Percentiles rank a stretch among this genome's conserved stretches.
Conservation (phyloP, 768 basidiomycete genomes). For the Boletellus ananas region DNA sequence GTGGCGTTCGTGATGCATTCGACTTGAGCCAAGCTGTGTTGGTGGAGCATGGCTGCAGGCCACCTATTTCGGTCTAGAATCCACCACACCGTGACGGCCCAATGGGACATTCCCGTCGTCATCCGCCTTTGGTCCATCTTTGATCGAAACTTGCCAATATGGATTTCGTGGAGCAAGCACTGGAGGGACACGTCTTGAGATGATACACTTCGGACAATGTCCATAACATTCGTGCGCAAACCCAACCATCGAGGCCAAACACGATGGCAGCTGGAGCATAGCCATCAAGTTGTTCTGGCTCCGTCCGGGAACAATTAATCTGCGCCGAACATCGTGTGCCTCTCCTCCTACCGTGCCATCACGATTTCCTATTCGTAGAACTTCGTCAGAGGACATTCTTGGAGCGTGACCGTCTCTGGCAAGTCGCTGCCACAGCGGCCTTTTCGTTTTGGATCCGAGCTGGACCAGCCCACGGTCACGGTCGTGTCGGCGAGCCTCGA, state of each 20-base stretch:
- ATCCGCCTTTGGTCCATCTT: slow-evolving; percentile 79
- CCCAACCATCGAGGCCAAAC: neutral
- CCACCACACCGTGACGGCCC: slow-evolving; percentile 78
- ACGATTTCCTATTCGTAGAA: neutral
- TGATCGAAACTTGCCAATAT: slow-evolving; percentile 49
- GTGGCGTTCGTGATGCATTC: slow-evolving; percentile 70
- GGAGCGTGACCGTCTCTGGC: neutral
- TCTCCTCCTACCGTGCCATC: neutral
- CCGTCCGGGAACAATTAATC: neutral
- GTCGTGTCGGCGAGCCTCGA: too few species aligned
- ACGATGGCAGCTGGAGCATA: too few species aligned
- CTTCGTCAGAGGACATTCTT: neutral
- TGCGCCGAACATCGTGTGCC: neutral
- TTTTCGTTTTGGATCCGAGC: neutral
- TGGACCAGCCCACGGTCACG: too few species aligned
- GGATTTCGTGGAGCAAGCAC: too few species aligned
- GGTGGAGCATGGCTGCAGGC: slow-evolving; percentile 56
- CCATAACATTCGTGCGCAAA: neutral
- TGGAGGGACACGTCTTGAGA: neutral
- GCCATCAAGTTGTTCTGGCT: neutral
- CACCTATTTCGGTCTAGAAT: slow-evolving; percentile 72
- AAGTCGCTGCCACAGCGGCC: neutral
- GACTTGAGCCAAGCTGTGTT: slow-evolving; percentile 77
- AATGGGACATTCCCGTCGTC: slow-evolving; percentile 71
- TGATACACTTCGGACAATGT: too few species aligned